phyloP scores from a whole-genome alignment of 192 early-diverging fungal species.

The Backusella westeae region DNA sequence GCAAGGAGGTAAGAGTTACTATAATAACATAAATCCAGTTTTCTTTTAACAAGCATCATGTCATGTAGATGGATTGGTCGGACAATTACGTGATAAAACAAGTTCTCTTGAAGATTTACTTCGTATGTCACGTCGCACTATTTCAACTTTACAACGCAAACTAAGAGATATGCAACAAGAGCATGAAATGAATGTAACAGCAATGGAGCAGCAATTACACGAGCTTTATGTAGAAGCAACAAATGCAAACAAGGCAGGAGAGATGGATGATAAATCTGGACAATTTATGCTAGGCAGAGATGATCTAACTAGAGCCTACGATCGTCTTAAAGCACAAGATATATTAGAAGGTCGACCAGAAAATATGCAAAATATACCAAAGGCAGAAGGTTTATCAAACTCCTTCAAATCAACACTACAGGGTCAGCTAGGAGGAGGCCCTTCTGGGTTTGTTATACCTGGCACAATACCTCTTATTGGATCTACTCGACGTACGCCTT shows the following conservation, averaged over 20 bases:
- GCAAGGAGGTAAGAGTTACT: conserved; percentile 49
- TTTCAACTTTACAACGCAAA: conserved; percentile 69
- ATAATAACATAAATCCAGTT: background rate
- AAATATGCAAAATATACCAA: conserved; percentile 21
- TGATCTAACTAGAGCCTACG: conserved; percentile 34
- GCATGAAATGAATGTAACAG: conserved; percentile 64
- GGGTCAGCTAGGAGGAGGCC: conserved; percentile 21
- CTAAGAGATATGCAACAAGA: conserved; percentile 66
- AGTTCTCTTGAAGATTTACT: conserved; percentile 53
- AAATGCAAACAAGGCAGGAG: conserved; percentile 53
- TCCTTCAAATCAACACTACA: conserved; percentile 25
- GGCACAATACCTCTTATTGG: conserved; percentile 34
- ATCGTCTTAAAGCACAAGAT: conserved; percentile 34
- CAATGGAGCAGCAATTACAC: conserved; percentile 68
- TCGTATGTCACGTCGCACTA: conserved; percentile 76
- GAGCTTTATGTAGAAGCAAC: conserved; percentile 58
- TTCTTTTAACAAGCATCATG: background rate
- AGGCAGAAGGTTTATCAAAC: conserved; percentile 31
- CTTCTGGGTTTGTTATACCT: conserved; percentile 32
- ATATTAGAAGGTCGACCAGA: conserved; percentile 32
- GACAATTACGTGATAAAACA: conserved; percentile 57
- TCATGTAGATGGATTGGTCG: conserved; percentile 34
- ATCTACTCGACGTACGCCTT: conserved; percentile 21
- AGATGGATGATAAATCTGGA: conserved; percentile 23
- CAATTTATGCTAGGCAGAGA: conserved; percentile 27